These are phyloP conservation scores for Rhizophagus sp. DNA, from an alignment of 192 early-diverging fungal genomes.

Conservation along the genomic window DNA sequence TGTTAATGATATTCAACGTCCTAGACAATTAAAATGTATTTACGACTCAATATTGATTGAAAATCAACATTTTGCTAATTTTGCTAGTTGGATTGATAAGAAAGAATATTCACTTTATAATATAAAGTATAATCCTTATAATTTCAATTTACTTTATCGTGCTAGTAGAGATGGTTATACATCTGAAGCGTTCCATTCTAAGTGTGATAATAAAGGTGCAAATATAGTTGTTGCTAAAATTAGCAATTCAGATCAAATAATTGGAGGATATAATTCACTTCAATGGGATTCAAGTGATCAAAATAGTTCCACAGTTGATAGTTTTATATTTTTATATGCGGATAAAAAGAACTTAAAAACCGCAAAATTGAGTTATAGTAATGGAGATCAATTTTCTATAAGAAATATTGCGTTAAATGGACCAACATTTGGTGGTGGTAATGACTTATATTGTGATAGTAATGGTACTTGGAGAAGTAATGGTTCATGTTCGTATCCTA, in stretches of 20 bases:
- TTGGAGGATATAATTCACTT: conserved; percentile 15
- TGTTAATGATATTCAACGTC: not conserved
- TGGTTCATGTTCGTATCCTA: not conserved
- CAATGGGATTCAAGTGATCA: not conserved
- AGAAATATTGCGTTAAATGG: too few relatives aligned
- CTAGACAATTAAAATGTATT: not conserved
- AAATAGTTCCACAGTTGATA: not conserved
- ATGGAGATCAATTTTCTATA: not conserved
- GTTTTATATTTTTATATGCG: not conserved
- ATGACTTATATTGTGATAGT: not conserved
- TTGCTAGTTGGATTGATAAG: conserved; percentile 1
- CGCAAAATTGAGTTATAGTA: not conserved
- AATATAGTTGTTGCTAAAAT: conserved; percentile 8
- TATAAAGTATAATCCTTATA: not conserved
- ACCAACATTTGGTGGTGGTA: not conserved
- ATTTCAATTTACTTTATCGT: not conserved
- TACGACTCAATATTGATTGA: not conserved
- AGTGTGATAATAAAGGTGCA: not conserved
- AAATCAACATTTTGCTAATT: not conserved
- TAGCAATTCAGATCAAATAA: not conserved
- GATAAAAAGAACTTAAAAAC: not conserved
- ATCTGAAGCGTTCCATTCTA: not conserved
- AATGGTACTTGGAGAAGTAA: not conserved
- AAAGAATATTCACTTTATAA: not conserved
- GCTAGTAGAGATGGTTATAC: conserved; percentile 1